These are phyloP conservation scores for Xylariaceae sp. DNA, from an alignment of 2,329 filamentous ascomycete genomes.

Conservation along the genomic window DNA sequence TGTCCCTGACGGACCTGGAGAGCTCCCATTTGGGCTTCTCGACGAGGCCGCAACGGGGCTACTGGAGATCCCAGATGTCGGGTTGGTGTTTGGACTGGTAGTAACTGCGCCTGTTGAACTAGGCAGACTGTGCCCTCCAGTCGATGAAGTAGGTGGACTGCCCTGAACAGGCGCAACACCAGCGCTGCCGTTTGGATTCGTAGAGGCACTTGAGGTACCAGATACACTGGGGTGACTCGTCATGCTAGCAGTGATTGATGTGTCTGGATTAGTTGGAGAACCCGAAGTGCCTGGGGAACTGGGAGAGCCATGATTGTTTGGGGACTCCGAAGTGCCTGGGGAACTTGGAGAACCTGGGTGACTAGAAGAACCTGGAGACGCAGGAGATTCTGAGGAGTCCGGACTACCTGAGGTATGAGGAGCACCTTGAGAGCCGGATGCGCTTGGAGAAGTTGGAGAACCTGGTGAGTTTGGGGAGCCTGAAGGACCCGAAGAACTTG, in stretches of 20 bases:
- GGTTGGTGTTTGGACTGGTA: conserved; percentile 2
- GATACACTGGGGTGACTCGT: not conserved
- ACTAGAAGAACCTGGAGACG: not conserved
- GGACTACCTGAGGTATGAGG: not conserved
- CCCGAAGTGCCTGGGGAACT: not conserved
- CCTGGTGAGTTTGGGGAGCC: not conserved
- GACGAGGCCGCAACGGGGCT: not conserved
- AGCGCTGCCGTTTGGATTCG: conserved; percentile 11
- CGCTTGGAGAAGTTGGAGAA: not conserved
- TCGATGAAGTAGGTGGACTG: not conserved
- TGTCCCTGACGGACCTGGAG: not conserved
- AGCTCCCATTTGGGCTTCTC: conserved; percentile 5
- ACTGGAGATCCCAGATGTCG: conserved; percentile 4
- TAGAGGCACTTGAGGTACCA: conserved; percentile 1
- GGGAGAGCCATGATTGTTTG: not conserved
- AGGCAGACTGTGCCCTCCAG: not conserved
- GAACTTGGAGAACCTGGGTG: not conserved
- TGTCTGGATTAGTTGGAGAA: not conserved
- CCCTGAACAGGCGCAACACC: conserved; percentile 10
- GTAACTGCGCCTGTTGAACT: not conserved
- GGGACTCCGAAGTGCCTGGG: not conserved
- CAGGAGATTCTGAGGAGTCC: not conserved
- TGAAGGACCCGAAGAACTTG: not conserved
- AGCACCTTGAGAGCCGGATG: not conserved
- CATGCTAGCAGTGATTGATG: not conserved